Evolutionary conservation across 2,329 filamentous ascomycete species (phyloP), one percentile per base, ranked within the genome.

Genomic region (Neonectria coccinea): DNA sequence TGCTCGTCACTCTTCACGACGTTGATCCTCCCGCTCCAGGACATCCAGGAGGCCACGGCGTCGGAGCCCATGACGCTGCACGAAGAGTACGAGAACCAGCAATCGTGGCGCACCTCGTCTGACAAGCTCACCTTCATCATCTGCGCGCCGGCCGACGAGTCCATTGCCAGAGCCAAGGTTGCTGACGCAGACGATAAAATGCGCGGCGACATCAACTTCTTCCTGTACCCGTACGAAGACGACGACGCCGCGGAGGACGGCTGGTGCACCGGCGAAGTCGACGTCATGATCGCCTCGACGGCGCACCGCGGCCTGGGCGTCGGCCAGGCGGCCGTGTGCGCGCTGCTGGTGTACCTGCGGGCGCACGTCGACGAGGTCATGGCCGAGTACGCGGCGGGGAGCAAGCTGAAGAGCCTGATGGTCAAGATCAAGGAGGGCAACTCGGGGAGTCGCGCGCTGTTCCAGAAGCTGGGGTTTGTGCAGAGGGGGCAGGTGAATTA

Each of bases 91-190:
- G 87, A 88, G 54, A 98, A 97, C 89, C 95, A 97, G 78, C 81
- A 82, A n/a, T 93, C 89, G 68, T 98, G 95, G 95, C 89, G 94
- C 41, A 82, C 81, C 20, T 92, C 96, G 45, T 79, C 82, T 27
- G 94, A 98, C 79, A 98, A 98, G 80, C 79, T 98, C 66, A 98
- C 95, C 0, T 98, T 97, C 72, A 97, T 98, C 76, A 79, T 92
- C 58, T 97, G 93, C 75, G 80, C 84, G 10, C 85, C 88, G 0
- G 39, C 56, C 2, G 50, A 65, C 6, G 51, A 58, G 4, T 18
- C 9, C 1, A 25, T 20, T 1, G 62, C 73, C 11, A 62, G 51
- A n/a, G 81, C 83, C 0, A 80, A 81, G 11, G 76, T 78, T 1
- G 80, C 82, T 5, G 93, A 95, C 73, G 73, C 79, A 1, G 81